Evolutionary conservation across 768 basidiomycete species (phyloP), one percentile per base, ranked within the genome.

Genomic region (Porphyrellus cyaneotinctus): DNA sequence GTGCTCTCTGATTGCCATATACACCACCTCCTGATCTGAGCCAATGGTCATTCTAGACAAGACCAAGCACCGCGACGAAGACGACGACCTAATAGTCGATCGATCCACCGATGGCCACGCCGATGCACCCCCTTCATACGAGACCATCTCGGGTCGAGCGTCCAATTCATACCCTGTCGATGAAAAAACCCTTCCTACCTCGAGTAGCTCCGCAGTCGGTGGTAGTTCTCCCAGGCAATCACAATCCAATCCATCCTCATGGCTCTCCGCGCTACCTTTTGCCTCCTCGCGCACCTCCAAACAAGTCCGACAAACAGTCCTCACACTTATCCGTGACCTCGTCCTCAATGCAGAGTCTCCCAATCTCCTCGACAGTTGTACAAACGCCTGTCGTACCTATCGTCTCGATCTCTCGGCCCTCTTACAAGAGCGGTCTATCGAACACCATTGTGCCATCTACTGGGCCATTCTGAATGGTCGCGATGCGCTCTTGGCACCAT

Each of bases 401-500:
- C 69, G 67, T 17, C 57, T 88, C 2, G 75, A 78, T 5, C 70
- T 88, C 35, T 74, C 82, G 0, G 53, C 71, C 0, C 59, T 89
- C 11, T 69, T 89, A 0, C 87, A 87, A 60, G 81, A 87, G 43
- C 76, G 67, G 28, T 80, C 72, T 10, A 80, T 88, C 35, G 87
- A 88, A 58, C 73, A 72, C 0, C 85, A 83, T 59, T 82, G 82
- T 0, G 83, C 85, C 0, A 57, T 89, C 3, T 88, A 88, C 62
- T 89, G 88, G 88, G 82, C 81, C 0, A 80, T 88, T 56, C 69
- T 88, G 22, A 86, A 85, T 51, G 78, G 76, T 4, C 52, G 54
- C 4, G 42, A 63, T 14, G 64, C 70, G 22, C 62, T 78, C 22
- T 56, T 87, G 6, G 65, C 81, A 18, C 75, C 77, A 0, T 68